Evolutionary conservation across 2,329 filamentous ascomycete species (phyloP).

Genomic region (Rasamsonia emersonii): DNA sequence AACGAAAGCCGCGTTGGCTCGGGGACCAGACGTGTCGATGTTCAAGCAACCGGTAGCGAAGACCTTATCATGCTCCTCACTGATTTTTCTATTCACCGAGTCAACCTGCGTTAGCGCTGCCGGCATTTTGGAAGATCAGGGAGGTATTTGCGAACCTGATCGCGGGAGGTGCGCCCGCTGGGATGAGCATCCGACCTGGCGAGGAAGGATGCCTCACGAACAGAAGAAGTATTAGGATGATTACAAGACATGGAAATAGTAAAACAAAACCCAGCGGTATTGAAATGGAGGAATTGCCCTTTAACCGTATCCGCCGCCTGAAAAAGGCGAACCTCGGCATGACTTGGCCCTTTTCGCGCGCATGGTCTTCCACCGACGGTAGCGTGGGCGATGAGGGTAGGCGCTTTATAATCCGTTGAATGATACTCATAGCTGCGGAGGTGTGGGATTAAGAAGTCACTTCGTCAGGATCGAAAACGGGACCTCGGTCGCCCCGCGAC

Average conservation of each 20-base stretch:
- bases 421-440: slow-evolving; percentile 44
- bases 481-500: no score
- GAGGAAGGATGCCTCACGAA: slow-evolving; percentile 83
- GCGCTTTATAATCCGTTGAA: slow-evolving; percentile 46
- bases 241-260: slow-evolving; percentile 82
- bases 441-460: no score
- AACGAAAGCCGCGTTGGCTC: slow-evolving; percentile 92
- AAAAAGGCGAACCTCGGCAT: slow-evolving; percentile 65
- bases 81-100: slow-evolving; percentile 87
- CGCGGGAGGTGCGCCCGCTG: slow-evolving; percentile 75
- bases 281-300: slow-evolving; percentile 84
- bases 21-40: slow-evolving; percentile 65
- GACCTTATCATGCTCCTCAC: slow-evolving; percentile 93
- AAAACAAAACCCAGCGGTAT: slow-evolving; percentile 88
- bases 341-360: slow-evolving; percentile 34
- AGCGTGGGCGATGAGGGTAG: slow-evolving; percentile 39
- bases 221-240: slow-evolving; percentile 82
- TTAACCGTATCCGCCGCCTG: slow-evolving; percentile 74
- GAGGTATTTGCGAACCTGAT: slow-evolving; percentile 61
- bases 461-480: no score
- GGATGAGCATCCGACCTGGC: slow-evolving; percentile 74
- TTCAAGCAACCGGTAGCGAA: slow-evolving; percentile 80
- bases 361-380: slow-evolving; percentile 37
- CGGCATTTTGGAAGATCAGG: not conserved
- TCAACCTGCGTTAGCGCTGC: not conserved